A percentile compares a stretch with the other conserved stretches of the same genome.
phyloP scores from a whole-genome alignment of 805 yeast genomes.

The Zygoascus biomembranicola region DNA sequence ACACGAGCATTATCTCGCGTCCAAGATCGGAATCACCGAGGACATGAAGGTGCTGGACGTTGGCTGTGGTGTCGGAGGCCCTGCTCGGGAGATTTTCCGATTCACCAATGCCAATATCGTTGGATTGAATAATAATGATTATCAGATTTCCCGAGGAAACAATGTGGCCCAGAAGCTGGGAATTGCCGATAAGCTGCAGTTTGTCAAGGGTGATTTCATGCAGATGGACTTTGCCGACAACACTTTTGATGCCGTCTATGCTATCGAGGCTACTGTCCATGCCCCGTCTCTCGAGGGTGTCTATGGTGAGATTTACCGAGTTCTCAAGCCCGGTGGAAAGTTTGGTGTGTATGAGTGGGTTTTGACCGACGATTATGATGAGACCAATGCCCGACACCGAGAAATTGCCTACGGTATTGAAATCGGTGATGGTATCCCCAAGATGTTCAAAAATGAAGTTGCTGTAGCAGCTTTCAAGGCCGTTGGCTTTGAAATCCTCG shows the following conservation, averaged over 20 bases:
- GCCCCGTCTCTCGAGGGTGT: constrained; percentile 97
- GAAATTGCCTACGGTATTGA: constrained; percentile 95
- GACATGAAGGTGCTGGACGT: constrained; percentile 89
- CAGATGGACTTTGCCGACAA: constrained; percentile 92
- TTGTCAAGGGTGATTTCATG: constrained; percentile 98
- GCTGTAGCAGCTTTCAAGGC: constrained; percentile 79
- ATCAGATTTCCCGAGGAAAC: constrained; percentile 84
- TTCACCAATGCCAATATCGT: constrained; percentile 81
- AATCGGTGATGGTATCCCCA: constrained; percentile 98
- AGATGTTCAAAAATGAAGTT: constrained; percentile 80
- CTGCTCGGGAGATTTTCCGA: constrained; percentile 91
- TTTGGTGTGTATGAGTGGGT: constrained; percentile 99
- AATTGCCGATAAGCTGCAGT: constrained; percentile 64
- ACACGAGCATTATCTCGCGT: constrained; percentile 93
- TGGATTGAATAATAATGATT: constrained; percentile 95
- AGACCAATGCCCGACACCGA: constrained; percentile 78
- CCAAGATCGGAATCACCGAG: constrained; percentile 69
- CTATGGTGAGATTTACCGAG: constrained; percentile 87
- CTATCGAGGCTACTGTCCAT: constrained; percentile 97
- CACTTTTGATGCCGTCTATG: constrained; percentile 92
- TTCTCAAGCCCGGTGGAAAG: constrained; percentile 93
- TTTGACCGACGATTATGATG: constrained; percentile 91
- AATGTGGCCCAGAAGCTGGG: constrained; percentile 61
- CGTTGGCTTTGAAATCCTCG: constrained; percentile 80
- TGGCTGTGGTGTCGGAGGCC: constrained; percentile 99